Conservation (phyloP, 371 early-diverging fungal species). For the Actinomortierella wolfii region DNA sequence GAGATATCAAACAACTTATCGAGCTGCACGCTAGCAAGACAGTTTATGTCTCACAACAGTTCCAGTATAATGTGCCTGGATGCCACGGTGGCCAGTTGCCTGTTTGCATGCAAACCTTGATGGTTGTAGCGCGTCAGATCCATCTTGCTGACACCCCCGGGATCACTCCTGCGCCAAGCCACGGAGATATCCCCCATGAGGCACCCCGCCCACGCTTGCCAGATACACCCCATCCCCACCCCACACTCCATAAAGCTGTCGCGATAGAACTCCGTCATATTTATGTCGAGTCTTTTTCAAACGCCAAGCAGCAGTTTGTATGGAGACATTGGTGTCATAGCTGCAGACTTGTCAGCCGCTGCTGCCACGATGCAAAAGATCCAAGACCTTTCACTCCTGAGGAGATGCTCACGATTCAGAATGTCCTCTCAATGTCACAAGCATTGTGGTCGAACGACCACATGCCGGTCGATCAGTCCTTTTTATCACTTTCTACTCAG, state of each 20-base stretch:
- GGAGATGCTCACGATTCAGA: no score
- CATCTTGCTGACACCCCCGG: not conserved
- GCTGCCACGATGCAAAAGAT: no score
- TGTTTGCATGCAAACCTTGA: not conserved
- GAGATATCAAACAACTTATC: not conserved
- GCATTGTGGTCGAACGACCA: no score
- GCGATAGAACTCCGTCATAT: not conserved
- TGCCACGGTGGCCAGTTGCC: not conserved
- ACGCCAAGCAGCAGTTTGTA: constrained; percentile 1
- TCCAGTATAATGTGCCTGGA: not conserved
- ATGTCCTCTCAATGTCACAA: no score
- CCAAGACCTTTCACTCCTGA: no score
- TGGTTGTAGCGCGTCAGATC: not conserved
- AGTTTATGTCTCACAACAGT: not conserved
- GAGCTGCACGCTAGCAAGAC: not conserved
- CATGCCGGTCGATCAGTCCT: not conserved
- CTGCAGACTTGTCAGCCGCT: not conserved
- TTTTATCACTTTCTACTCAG: not conserved
- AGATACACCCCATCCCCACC: no score
- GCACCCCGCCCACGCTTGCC: no score
- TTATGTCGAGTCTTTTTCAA: not conserved
- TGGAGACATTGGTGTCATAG: not conserved
- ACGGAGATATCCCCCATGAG: no score
- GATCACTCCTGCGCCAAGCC: no score
- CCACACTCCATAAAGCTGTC: not conserved